Evolutionary conservation across 2,329 filamentous ascomycete species (phyloP), one percentile per base, ranked within the genome.

Genomic region (Exophiala bonariae): DNA sequence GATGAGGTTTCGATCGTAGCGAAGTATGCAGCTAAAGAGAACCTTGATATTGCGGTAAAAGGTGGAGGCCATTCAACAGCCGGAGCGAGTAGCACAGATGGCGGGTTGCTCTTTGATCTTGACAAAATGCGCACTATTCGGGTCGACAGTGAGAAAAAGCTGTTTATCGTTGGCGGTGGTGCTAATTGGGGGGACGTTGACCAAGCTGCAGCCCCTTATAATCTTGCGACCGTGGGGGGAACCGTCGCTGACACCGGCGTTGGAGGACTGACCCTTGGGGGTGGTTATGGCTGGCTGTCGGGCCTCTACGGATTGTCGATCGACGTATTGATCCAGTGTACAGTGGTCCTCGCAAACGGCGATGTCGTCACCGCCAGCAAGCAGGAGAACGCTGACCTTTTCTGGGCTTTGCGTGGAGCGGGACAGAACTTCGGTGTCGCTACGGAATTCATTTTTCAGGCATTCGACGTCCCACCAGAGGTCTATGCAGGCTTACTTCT

Each of bases 221-320:
- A 72, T 0, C 70, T 84, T 2, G 81, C 79, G 2, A 79, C 79
- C 1, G 77, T 83, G 0, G 81, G 80, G 6, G 82, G 82, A 2
- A 82, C 80, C 0, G 79, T 84, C 9, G 78, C 78, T 34, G 78
- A 83, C 52, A 84, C 80, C 1, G 81, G 82, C 4, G 76, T 85
- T 4, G 81, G 78, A 2, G 82, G 79, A 0, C 65, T 84, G 13
- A 74, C 76, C 0, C 61, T 83, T 1, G 79, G 79, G 1, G 80
- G 80, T 18, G 81, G 81, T 1, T 81, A 79, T 56, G 80, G 82
- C 1, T 75, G 76, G 63, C 64, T 85, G 13, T 75, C 70, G 19
- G 76, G 78, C 1, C 65, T 67, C 22, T 67, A 80, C 43, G 83
- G 82, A 0, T 67, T 84, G 7, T 70, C 70, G 0, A 75, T 79